phyloP scores from a whole-genome alignment of 768 basidiomycete species.

The Mrakia gelida region DNA sequence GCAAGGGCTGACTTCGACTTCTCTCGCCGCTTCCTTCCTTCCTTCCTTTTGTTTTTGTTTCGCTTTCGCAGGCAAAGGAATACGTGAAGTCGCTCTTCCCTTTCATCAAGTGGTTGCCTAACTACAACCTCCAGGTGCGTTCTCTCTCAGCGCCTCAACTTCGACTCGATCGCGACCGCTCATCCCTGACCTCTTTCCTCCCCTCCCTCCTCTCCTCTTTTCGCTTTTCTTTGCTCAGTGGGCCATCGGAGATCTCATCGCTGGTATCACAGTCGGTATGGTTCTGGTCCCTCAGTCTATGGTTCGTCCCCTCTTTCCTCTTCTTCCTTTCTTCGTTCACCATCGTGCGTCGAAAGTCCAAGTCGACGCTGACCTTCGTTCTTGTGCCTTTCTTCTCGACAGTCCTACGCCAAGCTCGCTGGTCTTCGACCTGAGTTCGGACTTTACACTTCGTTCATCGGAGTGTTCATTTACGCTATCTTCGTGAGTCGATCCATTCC shows the following conservation, averaged over 20 bases:
- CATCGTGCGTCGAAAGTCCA: too few species aligned
- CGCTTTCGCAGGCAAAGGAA: neutral
- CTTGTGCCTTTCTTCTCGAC: neutral
- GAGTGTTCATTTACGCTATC: conserved; percentile 65
- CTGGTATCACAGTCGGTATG: conserved; percentile 41
- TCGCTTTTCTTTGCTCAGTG: neutral
- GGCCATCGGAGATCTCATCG: conserved; percentile 57
- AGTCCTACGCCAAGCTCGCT: conserved; percentile 53
- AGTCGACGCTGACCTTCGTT: neutral
- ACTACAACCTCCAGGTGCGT: conserved; percentile 56
- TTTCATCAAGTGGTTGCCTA: conserved; percentile 41
- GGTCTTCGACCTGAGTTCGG: conserved; percentile 82
- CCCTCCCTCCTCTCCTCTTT: neutral
- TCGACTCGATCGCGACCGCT: too few species aligned
- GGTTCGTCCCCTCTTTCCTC: neutral
- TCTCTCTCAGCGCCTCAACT: neutral
- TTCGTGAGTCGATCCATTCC: neutral
- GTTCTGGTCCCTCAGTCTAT: conserved; percentile 3
- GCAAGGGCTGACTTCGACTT: neutral
- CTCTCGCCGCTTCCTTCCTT: neutral
- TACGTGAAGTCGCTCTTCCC: neutral
- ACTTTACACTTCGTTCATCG: conserved; percentile 88
- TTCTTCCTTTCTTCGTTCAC: neutral
- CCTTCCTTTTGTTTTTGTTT: neutral
- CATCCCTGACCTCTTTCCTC: neutral